Evolutionary conservation across 805 yeast genomes (phyloP).

Genomic region (Ogataea nakhonphanomensis): DNA sequence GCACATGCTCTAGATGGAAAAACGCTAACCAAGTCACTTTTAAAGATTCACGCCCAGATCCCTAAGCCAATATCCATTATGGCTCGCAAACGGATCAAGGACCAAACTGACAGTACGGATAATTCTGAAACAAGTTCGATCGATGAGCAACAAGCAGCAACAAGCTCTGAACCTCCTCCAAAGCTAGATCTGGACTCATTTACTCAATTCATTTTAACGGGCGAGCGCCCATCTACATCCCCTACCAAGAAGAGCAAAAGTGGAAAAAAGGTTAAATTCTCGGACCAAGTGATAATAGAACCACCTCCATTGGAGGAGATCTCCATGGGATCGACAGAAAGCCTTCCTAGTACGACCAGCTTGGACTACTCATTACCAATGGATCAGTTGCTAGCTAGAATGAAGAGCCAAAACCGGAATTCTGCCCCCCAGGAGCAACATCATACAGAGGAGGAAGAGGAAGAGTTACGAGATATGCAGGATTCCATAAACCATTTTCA

Average conservation of each 20-base stretch:
- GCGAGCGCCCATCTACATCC: slow-evolving; percentile 57
- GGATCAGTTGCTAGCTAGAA: slow-evolving; percentile 61
- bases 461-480: slow-evolving; percentile 69
- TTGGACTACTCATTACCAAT: slow-evolving; percentile 68
- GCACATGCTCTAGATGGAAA: slow-evolving; percentile 58
- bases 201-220: slow-evolving; percentile 79
- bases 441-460: slow-evolving; percentile 43
- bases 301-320: slow-evolving; percentile 20
- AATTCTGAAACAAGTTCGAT: slow-evolving; percentile 18
- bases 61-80: slow-evolving; percentile 81
- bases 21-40: slow-evolving; percentile 51
- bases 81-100: slow-evolving; percentile 50
- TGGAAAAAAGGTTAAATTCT: slow-evolving; percentile 65
- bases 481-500: slow-evolving; percentile 72
- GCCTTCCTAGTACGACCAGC: slow-evolving; percentile 11
- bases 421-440: slow-evolving; percentile 10
- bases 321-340: slow-evolving; percentile 9
- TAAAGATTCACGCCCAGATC: slow-evolving; percentile 56
- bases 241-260: slow-evolving; percentile 38
- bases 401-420: slow-evolving; percentile 29
- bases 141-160: slow-evolving; percentile 6
- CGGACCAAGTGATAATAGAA: slow-evolving; percentile 54
- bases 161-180: slow-evolving; percentile 14
- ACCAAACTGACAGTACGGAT: slow-evolving; percentile 35
- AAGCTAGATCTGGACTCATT: slow-evolving; percentile 81